phyloP scores from a whole-genome alignment of 495 filamentous ascomycete genomes.

The Friedmanniomyces endolithicus region DNA sequence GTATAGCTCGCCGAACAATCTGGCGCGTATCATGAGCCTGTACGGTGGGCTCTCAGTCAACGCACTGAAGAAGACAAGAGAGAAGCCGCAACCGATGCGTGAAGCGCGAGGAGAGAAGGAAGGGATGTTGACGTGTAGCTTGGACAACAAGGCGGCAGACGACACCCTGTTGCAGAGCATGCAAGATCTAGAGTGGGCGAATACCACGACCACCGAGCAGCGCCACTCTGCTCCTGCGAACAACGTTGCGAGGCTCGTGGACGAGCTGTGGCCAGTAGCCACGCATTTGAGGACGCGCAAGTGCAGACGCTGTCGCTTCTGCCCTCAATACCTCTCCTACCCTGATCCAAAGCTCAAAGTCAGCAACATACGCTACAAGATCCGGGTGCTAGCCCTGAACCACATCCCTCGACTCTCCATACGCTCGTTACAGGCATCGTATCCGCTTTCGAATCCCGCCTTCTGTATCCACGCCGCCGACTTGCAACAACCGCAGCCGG shows the following conservation, averaged over 20 bases:
- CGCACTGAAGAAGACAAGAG: slow-evolving; percentile 44
- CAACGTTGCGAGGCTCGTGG: slow-evolving; percentile 41
- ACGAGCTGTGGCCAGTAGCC: slow-evolving; percentile 64
- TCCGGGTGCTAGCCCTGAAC: slow-evolving; percentile 74
- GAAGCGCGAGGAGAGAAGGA: slow-evolving; percentile 59
- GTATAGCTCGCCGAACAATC: slow-evolving; percentile 63
- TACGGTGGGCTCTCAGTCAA: slow-evolving; percentile 61
- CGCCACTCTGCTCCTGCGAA: slow-evolving; percentile 36
- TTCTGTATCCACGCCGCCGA: slow-evolving; percentile 24
- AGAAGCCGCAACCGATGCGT: slow-evolving; percentile 57
- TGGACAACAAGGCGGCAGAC: slow-evolving; percentile 35
- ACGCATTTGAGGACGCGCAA: slow-evolving; percentile 79
- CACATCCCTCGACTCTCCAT: slow-evolving; percentile 70
- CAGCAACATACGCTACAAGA: slow-evolving; percentile 70
- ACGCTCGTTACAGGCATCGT: slow-evolving; percentile 14
- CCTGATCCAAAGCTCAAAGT: slow-evolving; percentile 79
- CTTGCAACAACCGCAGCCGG: slow-evolving; percentile 37
- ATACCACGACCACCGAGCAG: slow-evolving; percentile 42
- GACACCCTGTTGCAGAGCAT: slow-evolving; percentile 34
- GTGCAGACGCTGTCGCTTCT: slow-evolving; percentile 80
- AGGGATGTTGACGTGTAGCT: slow-evolving; percentile 47
- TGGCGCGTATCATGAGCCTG: slow-evolving; percentile 81
- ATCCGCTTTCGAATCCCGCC: slow-evolving; percentile 18
- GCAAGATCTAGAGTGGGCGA: slow-evolving; percentile 42
- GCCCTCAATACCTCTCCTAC: slow-evolving; percentile 88